Percentiles rank a stretch among this genome's conserved stretches.
These are phyloP conservation scores for Oryza rufipogon DNA, from an alignment of 176 grass and related monocot species.

Conservation along the genomic window DNA sequence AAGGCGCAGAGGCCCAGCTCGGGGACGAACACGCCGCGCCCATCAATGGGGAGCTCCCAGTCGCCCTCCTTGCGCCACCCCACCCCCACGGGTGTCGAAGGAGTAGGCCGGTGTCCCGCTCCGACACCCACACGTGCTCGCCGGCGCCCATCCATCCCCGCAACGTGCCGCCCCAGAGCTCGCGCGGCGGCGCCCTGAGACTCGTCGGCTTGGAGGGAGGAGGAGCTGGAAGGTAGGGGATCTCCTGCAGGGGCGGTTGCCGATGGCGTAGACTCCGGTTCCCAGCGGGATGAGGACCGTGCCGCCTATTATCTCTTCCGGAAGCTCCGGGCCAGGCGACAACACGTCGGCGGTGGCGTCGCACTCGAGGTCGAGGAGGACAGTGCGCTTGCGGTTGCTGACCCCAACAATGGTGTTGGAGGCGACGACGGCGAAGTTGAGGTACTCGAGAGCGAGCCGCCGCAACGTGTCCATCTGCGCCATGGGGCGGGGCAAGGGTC, in stretches of 20 bases:
- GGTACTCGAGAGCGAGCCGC: background rate
- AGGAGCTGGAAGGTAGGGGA: background rate
- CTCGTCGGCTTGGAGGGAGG: too few species aligned
- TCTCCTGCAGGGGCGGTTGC: background rate
- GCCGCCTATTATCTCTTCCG: background rate
- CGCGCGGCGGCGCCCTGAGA: background rate
- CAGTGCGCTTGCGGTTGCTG: background rate
- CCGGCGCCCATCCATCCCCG: background rate
- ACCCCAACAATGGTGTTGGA: background rate
- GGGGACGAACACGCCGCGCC: background rate
- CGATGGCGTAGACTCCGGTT: background rate
- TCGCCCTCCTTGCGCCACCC: slow-evolving; percentile 19
- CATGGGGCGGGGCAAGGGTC: background rate
- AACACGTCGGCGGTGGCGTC: background rate
- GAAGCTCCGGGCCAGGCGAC: background rate
- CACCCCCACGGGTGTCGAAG: slow-evolving; percentile 4
- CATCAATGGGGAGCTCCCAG: background rate
- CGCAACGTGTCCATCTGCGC: background rate
- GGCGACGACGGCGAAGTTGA: background rate
- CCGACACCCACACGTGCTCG: background rate
- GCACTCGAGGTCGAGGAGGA: background rate
- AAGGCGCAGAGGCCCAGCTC: slow-evolving; percentile 12
- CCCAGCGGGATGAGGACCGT: background rate
- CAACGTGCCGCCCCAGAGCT: background rate
- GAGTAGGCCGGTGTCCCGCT: slow-evolving; percentile 7